These are phyloP conservation scores for Fusarium succisae DNA, from an alignment of 2,329 filamentous ascomycete species.

Conservation along the genomic window DNA sequence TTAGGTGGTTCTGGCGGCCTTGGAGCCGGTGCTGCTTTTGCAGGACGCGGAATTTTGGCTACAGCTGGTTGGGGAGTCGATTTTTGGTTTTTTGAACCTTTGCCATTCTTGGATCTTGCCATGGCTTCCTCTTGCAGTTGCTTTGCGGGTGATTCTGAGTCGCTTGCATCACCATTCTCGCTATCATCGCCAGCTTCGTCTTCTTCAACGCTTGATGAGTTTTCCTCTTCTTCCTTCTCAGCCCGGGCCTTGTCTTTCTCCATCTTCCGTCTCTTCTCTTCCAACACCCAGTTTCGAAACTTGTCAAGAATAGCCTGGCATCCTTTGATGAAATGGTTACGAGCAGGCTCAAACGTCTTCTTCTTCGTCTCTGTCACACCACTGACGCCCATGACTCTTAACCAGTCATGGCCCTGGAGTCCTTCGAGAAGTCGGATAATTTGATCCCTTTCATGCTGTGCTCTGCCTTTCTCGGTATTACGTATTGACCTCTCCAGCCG, in stretches of 20 bases:
- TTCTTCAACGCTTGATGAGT: conserved; percentile 36
- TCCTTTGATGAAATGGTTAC: conserved; percentile 84
- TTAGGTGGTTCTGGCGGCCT: conserved; percentile 55
- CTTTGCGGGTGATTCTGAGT: conserved; percentile 61
- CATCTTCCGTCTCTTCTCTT: conserved; percentile 84
- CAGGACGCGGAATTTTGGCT: conserved; percentile 26
- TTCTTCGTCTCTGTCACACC: conserved; percentile 86
- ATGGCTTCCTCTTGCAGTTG: conserved; percentile 79
- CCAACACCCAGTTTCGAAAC: conserved; percentile 86
- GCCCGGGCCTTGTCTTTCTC: conserved; percentile 71
- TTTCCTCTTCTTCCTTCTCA: conserved; percentile 47
- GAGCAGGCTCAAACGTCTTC: conserved; percentile 85
- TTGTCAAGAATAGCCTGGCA: conserved; percentile 86
- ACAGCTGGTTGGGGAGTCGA: conserved; percentile 36
- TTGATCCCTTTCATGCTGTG: conserved; percentile 73
- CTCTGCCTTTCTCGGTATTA: conserved; percentile 71
- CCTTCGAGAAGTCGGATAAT: conserved; percentile 77
- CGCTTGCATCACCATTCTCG: conserved; percentile 67
- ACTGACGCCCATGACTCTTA: conserved; percentile 89
- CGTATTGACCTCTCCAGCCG: conserved; percentile 69
- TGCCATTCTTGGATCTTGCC: conserved; percentile 58
- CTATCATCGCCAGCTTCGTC: conserved; percentile 48
- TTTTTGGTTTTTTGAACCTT: conserved; percentile 47
- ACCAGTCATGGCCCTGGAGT: conserved; percentile 90
- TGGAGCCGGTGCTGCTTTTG: conserved; percentile 40